Base-by-base conservation (phyloP, 352 stramenopile genomes). In the Discostella stelligera region DNA sequence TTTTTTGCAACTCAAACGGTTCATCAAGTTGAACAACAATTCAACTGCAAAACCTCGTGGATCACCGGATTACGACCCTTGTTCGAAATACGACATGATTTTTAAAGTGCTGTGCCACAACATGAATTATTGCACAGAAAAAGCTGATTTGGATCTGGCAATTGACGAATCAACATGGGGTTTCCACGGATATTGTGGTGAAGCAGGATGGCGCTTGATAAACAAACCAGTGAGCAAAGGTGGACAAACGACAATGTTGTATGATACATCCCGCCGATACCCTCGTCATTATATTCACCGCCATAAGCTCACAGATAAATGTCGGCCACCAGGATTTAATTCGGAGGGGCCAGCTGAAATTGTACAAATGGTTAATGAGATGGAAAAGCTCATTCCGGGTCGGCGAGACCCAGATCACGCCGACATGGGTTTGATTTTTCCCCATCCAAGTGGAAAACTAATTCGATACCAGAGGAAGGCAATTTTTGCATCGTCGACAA, bases 61-160 rank as follows among this genome's bases (percentile, higher is more conserved):
- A 3, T n/a, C n/a, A n/a, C n/a, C 18, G 14, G 27, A 5, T 6
- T 32, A 32, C 5, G 27, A 32, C 5, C 27, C 27, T 32, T 32
- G 65, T 46, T 11, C 30, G 1, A 72, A 72, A 37, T 72, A 72
- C 20, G 65, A 72, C 53, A 48, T 65, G 18, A 72, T 72, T 18
- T 72, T 49, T 20, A 18, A 27, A 0, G 16, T 16, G 11, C 23
- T 65, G 4, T 18, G 7, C 13, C 30, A 72, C 9, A 72, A 72
- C 21, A 72, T 72, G 52, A 65, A 63, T 14, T 55, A 65, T 27
- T n/a, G 58, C 3, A 72, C 65, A 3, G 21, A 44, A 27, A 1
- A n/a, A 4, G 53, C 65, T 2, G 27, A 32, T 32, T 5, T 32
- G 27, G 27, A 32, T 32, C 2, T 5, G 5, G 5, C 27, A 32